A percentile compares a stretch with the other conserved stretches of the same genome.
phyloP scores from a whole-genome alignment of 352 stramenopile species.

The Pythium chondricola region DNA sequence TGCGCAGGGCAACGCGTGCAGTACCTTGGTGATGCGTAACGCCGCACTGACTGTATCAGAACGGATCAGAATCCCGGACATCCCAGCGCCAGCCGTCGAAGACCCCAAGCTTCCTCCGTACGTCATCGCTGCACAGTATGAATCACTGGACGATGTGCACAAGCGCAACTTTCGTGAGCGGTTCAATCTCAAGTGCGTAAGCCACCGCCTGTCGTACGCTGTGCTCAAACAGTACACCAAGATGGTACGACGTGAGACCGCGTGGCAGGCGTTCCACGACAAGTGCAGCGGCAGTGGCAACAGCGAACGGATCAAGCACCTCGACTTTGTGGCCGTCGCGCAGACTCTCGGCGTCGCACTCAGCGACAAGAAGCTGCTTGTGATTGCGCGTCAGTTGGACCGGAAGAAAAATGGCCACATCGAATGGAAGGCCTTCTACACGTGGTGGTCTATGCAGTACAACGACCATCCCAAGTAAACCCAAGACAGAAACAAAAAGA shows the following conservation, averaged over 20 bases:
- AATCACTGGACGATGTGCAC: slow-evolving; percentile 32
- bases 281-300: background rate
- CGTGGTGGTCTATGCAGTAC: slow-evolving; percentile 51
- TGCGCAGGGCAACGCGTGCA: slow-evolving; percentile 23
- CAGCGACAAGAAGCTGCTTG: slow-evolving; percentile 41
- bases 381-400: slow-evolving; percentile 36
- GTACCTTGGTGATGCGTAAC: slow-evolving; percentile 59
- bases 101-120: slow-evolving; percentile 37
- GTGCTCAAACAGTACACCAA: slow-evolving; percentile 63
- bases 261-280: slow-evolving; percentile 51
- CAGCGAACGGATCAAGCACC: slow-evolving; percentile 25
- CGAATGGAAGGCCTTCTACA: slow-evolving; percentile 58
- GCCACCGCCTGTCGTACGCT: slow-evolving; percentile 54
- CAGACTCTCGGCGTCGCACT: slow-evolving; percentile 32
- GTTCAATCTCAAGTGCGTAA: slow-evolving; percentile 52
- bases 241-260: slow-evolving; percentile 44
- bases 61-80: slow-evolving; percentile 38
- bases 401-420: slow-evolving; percentile 44
- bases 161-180: slow-evolving; percentile 46
- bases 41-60: slow-evolving; percentile 38
- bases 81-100: slow-evolving; percentile 25
- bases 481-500: background rate
- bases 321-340: slow-evolving; percentile 42
- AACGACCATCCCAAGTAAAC: slow-evolving; percentile 8
- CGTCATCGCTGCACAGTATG: slow-evolving; percentile 60